A percentile compares a stretch with the other conserved stretches of the same genome.
Evolutionary conservation across 164 flowering plant species (phyloP).

Genomic region (Malania oleifera): DNA sequence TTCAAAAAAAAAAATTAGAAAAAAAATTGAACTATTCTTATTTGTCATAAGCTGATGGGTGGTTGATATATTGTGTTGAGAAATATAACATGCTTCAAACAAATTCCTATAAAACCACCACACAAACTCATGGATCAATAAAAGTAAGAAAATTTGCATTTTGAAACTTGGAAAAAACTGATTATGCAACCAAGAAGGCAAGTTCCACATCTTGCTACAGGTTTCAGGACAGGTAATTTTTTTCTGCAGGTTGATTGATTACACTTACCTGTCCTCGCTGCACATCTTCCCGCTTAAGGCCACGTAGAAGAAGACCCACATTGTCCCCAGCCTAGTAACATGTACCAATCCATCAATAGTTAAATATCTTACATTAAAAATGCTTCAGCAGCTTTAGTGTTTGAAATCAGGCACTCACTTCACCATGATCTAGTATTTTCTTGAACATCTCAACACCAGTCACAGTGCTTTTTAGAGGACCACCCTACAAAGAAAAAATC

Average conservation of each 20-base stretch:
- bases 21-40: too few relatives aligned
- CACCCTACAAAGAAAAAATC: constrained; percentile 38
- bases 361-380: background rate
- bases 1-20: too few relatives aligned
- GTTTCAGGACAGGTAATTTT: too few relatives aligned
- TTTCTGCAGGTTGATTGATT: background rate
- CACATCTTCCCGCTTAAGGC: constrained; percentile 84
- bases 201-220: background rate
- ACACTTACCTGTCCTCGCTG: constrained; percentile 76
- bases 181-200: background rate
- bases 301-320: constrained; percentile 97
- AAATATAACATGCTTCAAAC: too few relatives aligned
- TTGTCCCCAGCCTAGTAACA: constrained; percentile 91
- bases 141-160: too few relatives aligned
- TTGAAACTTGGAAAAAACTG: too few relatives aligned
- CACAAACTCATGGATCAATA: too few relatives aligned
- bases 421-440: constrained; percentile 34
- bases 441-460: constrained; percentile 2
- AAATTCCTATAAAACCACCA: too few relatives aligned
- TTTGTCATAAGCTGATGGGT: too few relatives aligned
- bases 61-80: too few relatives aligned
- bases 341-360: background rate
- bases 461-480: constrained; percentile 25
- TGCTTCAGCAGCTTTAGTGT: background rate
- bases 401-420: constrained; percentile 36